Conservation (phyloP, 441 rosid species). For the Flueggea neowawraea region DNA sequence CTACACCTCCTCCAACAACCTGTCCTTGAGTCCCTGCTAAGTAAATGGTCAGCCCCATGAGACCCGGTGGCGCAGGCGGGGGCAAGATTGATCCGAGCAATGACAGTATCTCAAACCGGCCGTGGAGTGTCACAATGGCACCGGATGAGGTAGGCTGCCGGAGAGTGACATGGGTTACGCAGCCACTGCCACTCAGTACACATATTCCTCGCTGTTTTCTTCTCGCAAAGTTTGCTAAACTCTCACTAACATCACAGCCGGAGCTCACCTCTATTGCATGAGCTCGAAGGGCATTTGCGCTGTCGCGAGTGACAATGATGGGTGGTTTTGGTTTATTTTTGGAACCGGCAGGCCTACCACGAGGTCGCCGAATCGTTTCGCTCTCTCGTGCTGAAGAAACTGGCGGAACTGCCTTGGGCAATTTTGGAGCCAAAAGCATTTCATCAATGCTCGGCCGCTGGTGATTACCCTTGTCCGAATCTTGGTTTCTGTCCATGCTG, state of each 20-base stretch:
- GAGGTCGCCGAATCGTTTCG: slow-evolving; percentile 62
- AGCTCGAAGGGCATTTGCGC: slow-evolving; percentile 87
- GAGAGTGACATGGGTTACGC: slow-evolving; percentile 84
- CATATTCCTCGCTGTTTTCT: slow-evolving; percentile 88
- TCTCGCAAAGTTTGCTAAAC: slow-evolving; percentile 73
- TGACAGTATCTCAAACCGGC: slow-evolving; percentile 88
- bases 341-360: slow-evolving; percentile 96
- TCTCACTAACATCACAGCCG: slow-evolving; percentile 82
- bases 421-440: slow-evolving; percentile 32
- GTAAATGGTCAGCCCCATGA: slow-evolving; percentile 78
- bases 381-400: slow-evolving; percentile 58
- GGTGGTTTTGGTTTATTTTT: slow-evolving; percentile 93
- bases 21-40: slow-evolving; percentile 92
- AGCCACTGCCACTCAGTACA: slow-evolving; percentile 75
- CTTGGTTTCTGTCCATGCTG: slow-evolving; percentile 30
- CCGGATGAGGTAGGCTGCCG: slow-evolving; percentile 82
- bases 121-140: slow-evolving; percentile 74
- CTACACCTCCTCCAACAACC: slow-evolving; percentile 88
- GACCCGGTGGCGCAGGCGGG: slow-evolving; percentile 92
- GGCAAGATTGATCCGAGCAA: slow-evolving; percentile 87
- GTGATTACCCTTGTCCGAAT: slow-evolving; percentile 35
- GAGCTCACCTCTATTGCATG: slow-evolving; percentile 89
- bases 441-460: slow-evolving; percentile 33
- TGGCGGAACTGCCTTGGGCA: slow-evolving; percentile 52
- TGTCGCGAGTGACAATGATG: slow-evolving; percentile 77